Evolutionary conservation across 768 basidiomycete genomes (phyloP), one percentile per base, ranked within the genome.

Genomic region (Lenzites betulinus): DNA sequence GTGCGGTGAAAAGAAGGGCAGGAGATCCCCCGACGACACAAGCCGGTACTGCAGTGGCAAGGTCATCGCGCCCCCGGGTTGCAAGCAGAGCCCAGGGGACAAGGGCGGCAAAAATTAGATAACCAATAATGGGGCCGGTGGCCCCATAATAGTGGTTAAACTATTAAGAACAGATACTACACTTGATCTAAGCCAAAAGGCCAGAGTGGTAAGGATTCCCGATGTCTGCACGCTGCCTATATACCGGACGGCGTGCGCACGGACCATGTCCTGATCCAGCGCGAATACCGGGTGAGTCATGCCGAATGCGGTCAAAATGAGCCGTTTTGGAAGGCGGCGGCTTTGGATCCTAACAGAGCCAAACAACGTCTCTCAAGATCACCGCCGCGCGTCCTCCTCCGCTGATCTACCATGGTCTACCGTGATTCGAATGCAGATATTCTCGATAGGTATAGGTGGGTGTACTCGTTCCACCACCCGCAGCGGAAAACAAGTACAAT

Each of bases 141-240:
- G 42, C 51, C 26, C 51, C 58, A 53, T 47, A 52, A 53, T 52
- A 48, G 51, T 52, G 58, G 58, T 52, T 52, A 48, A 47, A 53
- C 81, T 84, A 78, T 79, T 78, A 83, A 84, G 82, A 84, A 85
- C 83, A 85, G 84, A 85, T 85, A 85, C 84, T 85, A 85, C 84
- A 85, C 84, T 85, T 85, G 84, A 85, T 85, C 84, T 84, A 84
- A 85, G 83, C 84, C 83, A 84, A 82, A 81, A 82, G 82, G 82
- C 82, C 81, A 78, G 77, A 78, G 77, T 78, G 77, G 77, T 78
- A 70, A 73, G 69, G 71, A 70, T 39, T 46, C 66, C 12, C 9
- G n/a, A 54, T 44, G 61, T 54, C 47, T n/a, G 46, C 20, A 22
- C 16, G 4, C 18, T 46, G 61, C 0, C 28, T 58, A 58, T 63